Percentiles rank a stretch among this genome's conserved stretches.
These are phyloP conservation scores for Cydonia oblonga DNA, from an alignment of 331 rosid species.

Conservation along the genomic window DNA sequence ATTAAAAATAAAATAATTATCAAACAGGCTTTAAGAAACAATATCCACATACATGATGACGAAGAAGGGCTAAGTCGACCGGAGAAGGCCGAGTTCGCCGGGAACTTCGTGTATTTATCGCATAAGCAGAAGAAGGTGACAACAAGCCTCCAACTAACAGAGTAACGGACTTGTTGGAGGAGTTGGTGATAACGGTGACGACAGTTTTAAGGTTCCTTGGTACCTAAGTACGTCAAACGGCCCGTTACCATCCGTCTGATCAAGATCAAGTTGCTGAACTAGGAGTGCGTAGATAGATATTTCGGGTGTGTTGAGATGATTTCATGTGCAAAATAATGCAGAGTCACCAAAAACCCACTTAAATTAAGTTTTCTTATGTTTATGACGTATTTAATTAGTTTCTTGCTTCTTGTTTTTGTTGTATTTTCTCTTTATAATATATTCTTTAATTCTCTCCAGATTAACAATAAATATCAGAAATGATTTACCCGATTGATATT, in stretches of 20 bases:
- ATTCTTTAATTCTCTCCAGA: background rate
- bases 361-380: background rate
- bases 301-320: background rate
- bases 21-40: no score
- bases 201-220: constrained; percentile 9
- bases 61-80: no score
- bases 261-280: background rate
- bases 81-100: no score
- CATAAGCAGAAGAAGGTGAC: background rate
- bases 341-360: background rate
- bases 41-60: no score
- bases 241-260: background rate
- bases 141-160: background rate
- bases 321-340: background rate
- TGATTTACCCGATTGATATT: background rate
- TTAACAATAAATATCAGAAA: background rate
- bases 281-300: background rate
- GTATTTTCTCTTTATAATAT: background rate
- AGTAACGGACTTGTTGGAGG: constrained; percentile 18
- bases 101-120: background rate
- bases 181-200: constrained; percentile 18
- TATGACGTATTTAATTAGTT: no score
- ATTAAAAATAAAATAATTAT: no score
- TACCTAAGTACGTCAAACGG: background rate
- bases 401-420: background rate